Base-by-base conservation (phyloP, 768 basidiomycete species). In the Collybia sp. region DNA sequence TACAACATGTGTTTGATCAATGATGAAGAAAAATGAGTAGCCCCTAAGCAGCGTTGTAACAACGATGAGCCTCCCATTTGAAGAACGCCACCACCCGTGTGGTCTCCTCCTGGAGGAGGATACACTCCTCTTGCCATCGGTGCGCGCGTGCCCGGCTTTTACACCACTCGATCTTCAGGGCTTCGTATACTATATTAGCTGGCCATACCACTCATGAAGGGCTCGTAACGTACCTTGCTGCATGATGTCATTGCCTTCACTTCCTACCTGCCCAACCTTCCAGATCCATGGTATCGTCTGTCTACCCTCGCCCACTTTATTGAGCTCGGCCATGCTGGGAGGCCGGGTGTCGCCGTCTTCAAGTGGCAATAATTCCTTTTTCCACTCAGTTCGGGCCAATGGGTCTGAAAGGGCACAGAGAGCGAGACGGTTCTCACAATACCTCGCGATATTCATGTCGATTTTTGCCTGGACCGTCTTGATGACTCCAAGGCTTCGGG, bases 381-480 rank as follows among this genome's bases (percentile, higher is more conserved):
- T 10, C 35, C 35, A 37, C 17, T 18, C 35, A n/a, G 17, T 18
- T 37, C 10, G 13, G 35, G 17, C n/a, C 2, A 72, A 60, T 12
- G 53, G 45, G 2, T 48, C 48, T 0, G 62, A 58, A 11, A 73
- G 30, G 1, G 58, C 50, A 2, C 62, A 46, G 1, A 73, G 52
- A 0, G 51, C 40, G 5, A 58, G 61, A n/a, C 58, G 44, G 2
- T 58, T 65, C 43, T 68, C 35, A 10, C 35, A 10, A 63, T 0
- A 58, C 64, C 16, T 46, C 46, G 0, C 64, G 58, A 1, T 66
- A 47, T 0, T 55, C n/a, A 45, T 51, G 59, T 48, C 69, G 64
- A 41, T 57, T 51, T 2, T 52, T 2, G 40, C 31, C 5, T 51
- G 18, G 31, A 66, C 49, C 41, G 51, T 53, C 3, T 34, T 36